Evolutionary conservation across 352 stramenopile genomes (phyloP), one percentile per base, ranked within the genome.

Genomic region (Phytophthora sansomeana): DNA sequence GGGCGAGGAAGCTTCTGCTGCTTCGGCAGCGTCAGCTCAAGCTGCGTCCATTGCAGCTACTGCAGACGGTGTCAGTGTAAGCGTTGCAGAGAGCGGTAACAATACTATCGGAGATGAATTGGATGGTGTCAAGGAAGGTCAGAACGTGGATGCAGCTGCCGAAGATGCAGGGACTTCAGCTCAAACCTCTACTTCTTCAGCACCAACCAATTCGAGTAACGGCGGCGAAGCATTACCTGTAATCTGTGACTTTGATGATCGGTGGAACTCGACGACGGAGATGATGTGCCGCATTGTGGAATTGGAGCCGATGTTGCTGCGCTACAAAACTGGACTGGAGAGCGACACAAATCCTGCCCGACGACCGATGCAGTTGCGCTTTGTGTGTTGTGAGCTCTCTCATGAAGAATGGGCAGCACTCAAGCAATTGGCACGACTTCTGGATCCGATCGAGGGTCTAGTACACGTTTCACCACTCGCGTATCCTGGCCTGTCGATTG

Each of bases 201-300:
- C 36, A 44, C 52, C 13, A 11, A 24, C 43, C 9, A 50, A 14
- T 28, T 28, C 36, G 1, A 78, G 28, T 0, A 59, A 47, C 10
- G 52, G 21, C n/a, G 67, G 67, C 14, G 57, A 69, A 28, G 28
- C 77, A 6, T 70, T 92, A 4, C 88, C 85, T 5, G 80, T 93
- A n/a, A 89, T 92, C 39, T 93, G 85, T 29, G 83, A 93, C 59
- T 86, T 90, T 63, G 85, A 90, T 30, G 74, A 88, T 42, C 81
- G 78, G 1, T 93, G 84, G 84, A 93, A 91, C 53, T 91, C 85
- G 42, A 91, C 81, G 6, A 87, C 78, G 2, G 77, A 90, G 53
- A 93, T 93, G 85, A 90, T 93, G 51, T 89, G 81, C 61, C 77
- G 85, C 17, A 91, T 93, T 52, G 85, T 93, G 11, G 77, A 93